A percentile compares a stretch with the other conserved stretches of the same genome.
Conservation (phyloP, 2,329 filamentous ascomycete genomes). For the Xylaria sp. region DNA sequence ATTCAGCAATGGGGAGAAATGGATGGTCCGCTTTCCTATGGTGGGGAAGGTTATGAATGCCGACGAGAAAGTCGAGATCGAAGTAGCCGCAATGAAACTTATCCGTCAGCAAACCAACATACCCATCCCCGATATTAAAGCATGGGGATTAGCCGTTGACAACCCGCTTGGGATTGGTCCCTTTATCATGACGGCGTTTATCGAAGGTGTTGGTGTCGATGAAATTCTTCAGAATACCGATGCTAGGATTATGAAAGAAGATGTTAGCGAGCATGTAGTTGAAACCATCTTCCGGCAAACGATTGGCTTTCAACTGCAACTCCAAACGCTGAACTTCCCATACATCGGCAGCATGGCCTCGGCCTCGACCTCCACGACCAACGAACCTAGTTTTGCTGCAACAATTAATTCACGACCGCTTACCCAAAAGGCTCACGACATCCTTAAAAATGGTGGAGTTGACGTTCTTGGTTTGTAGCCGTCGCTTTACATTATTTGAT, state of each 20-base stretch:
- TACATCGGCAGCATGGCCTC: slow-evolving; percentile 13
- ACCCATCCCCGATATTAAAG: slow-evolving; percentile 25
- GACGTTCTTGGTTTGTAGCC: slow-evolving; percentile 5
- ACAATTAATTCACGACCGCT: slow-evolving; percentile 5
- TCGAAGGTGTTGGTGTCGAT: slow-evolving; percentile 22
- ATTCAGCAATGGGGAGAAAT: slow-evolving; percentile 23
- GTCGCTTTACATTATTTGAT: not conserved
- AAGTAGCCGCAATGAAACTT: slow-evolving; percentile 25
- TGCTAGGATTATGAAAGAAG: slow-evolving; percentile 18
- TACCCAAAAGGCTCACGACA: slow-evolving; percentile 14
- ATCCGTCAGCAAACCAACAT: slow-evolving; percentile 25
- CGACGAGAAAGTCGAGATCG: slow-evolving; percentile 27
- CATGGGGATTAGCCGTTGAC: slow-evolving; percentile 26
- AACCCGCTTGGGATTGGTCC: slow-evolving; percentile 28
- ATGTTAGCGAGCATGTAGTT: slow-evolving; percentile 8
- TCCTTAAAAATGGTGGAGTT: not conserved
- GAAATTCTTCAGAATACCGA: slow-evolving; percentile 20
- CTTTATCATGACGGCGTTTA: slow-evolving; percentile 24
- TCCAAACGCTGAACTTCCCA: slow-evolving; percentile 9
- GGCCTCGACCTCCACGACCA: not conserved
- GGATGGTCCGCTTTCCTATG: slow-evolving; percentile 27
- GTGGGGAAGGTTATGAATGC: slow-evolving; percentile 20
- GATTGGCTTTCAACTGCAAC: slow-evolving; percentile 16
- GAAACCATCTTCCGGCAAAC: slow-evolving; percentile 14
- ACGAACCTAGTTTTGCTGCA: slow-evolving; percentile 3